These are phyloP conservation scores for Ambrosia trifida DNA, from an alignment of 129 eudicot species.

Conservation along the genomic window DNA sequence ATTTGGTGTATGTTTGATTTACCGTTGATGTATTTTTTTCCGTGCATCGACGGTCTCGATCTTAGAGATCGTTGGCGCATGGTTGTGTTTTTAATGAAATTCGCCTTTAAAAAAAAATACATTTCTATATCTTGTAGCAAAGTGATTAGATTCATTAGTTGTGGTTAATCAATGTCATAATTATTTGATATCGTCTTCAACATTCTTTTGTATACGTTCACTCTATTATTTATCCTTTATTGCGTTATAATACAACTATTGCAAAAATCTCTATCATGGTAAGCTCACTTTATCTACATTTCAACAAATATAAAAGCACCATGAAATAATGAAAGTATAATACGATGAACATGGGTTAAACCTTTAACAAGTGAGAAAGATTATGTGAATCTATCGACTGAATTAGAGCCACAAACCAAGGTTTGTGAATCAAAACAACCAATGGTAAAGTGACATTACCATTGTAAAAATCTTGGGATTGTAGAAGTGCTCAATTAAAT, in stretches of 20 bases:
- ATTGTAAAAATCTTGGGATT: neutral
- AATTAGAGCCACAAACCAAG: slow-evolving; percentile 23
- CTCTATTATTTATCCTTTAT: no score
- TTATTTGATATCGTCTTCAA: no score
- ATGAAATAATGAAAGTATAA: neutral
- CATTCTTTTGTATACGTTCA: no score
- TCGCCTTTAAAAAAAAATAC: neutral
- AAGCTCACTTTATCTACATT: neutral
- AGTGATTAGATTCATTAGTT: no score
- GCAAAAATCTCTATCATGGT: neutral
- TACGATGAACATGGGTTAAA: slow-evolving; percentile 4
- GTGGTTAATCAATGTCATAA: no score
- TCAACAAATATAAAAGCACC: neutral
- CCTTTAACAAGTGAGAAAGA: slow-evolving; percentile 19
- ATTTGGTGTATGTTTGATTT: no score
- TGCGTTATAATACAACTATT: no score
- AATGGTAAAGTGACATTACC: slow-evolving; percentile 18
- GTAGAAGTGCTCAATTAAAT: slow-evolving; percentile 21
- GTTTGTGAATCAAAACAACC: slow-evolving; percentile 23
- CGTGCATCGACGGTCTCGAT: no score
- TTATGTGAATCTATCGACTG: slow-evolving; percentile 7
- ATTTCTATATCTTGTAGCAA: no score
- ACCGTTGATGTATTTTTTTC: no score
- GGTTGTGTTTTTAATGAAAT: no score
- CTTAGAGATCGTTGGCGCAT: no score